Conservation (phyloP, 495 filamentous ascomycete species). For the Xylaria venustula region DNA sequence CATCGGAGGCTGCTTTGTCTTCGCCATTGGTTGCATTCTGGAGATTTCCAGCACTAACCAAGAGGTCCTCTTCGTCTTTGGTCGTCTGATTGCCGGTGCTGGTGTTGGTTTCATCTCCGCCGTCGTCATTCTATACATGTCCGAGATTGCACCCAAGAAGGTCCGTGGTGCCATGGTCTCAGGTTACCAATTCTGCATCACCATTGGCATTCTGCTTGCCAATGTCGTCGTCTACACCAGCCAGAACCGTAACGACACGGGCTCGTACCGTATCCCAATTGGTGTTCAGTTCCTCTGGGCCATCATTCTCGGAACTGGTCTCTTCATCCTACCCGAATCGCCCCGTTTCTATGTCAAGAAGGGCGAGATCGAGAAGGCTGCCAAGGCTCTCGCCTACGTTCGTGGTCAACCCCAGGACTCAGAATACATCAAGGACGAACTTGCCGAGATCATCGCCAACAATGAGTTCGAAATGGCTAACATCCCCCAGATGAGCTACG, state of each 20-base stretch:
- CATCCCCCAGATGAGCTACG: conserved; percentile 58
- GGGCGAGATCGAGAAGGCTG: conserved; percentile 55
- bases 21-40: conserved; percentile 57
- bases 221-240: conserved; percentile 65
- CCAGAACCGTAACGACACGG: conserved; percentile 56
- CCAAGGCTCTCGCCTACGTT: conserved; percentile 45
- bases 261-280: conserved; percentile 72
- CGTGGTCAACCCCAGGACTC: conserved; percentile 59
- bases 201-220: conserved; percentile 66
- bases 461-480: conserved; percentile 62
- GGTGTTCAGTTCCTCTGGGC: conserved; percentile 67
- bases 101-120: conserved; percentile 57
- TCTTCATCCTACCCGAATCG: conserved; percentile 55
- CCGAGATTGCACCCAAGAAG: conserved; percentile 62
- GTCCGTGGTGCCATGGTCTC: conserved; percentile 68
- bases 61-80: conserved; percentile 62
- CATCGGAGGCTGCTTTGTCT: conserved; percentile 57
- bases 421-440: conserved; percentile 63
- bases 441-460: conserved; percentile 70
- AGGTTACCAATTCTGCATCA: conserved; percentile 71
- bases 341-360: conserved; percentile 61
- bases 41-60: conserved; percentile 58
- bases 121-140: conserved; percentile 71
- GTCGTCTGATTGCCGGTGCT: conserved; percentile 62
- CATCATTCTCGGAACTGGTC: conserved; percentile 56